A percentile compares a stretch with the other conserved stretches of the same genome.
Conservation (phyloP, 495 filamentous ascomycete genomes). For the Niebla homalea region DNA sequence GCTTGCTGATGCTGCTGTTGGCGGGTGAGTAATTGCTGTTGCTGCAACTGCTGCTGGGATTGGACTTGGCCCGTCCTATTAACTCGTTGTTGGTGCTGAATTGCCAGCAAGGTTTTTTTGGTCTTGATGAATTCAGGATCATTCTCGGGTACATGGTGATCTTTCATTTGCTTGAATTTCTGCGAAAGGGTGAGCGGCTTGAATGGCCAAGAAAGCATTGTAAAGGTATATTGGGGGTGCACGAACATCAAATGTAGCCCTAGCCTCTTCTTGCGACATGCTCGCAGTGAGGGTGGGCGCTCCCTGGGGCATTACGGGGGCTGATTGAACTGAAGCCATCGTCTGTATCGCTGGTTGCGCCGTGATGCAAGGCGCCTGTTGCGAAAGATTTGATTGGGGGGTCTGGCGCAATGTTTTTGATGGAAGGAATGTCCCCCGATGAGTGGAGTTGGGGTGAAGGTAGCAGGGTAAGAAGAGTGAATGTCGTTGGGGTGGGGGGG, state of each 20-base stretch:
- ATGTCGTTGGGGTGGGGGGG: neutral
- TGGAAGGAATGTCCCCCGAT: conserved; percentile 5
- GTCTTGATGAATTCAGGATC: conserved; percentile 74
- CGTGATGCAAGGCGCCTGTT: conserved; percentile 5
- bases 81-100: conserved; percentile 49
- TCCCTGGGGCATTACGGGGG: conserved; percentile 48
- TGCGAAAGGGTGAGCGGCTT: conserved; percentile 18
- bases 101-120: conserved; percentile 47
- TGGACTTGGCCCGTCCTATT: conserved; percentile 30
- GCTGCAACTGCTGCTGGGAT: conserved; percentile 27
- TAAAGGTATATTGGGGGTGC: conserved; percentile 2
- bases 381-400: conserved; percentile 1
- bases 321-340: conserved; percentile 70
- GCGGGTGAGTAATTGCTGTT: conserved; percentile 32
- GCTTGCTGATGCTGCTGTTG: conserved; percentile 30
- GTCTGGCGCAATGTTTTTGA: conserved; percentile 12
- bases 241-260: neutral
- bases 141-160: conserved; percentile 53
- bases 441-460: conserved; percentile 4
- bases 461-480: neutral
- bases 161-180: conserved; percentile 75
- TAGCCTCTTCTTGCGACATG: conserved; percentile 43
- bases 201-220: conserved; percentile 17
- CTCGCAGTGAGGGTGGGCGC: conserved; percentile 42
- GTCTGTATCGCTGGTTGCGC: neutral